These are phyloP conservation scores for Irpex lacteus DNA, from an alignment of 1,284 basidiomycete species.

Conservation along the genomic window DNA sequence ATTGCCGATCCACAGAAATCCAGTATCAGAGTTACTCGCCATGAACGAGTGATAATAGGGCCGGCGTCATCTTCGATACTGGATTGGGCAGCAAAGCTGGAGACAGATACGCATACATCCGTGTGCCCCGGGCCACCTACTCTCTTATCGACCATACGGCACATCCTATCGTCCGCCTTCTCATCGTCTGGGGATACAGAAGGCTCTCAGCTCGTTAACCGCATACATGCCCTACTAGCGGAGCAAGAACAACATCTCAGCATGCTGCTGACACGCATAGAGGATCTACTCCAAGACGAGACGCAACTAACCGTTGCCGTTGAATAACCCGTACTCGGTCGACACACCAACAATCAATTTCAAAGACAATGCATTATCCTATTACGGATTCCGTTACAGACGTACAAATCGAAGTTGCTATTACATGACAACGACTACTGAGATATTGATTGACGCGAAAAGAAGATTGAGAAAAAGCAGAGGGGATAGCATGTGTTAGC, in stretches of 20 bases:
- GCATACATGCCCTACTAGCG: background rate
- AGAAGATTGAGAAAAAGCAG: background rate
- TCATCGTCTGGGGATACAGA: background rate
- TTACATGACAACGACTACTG: constrained; percentile 17
- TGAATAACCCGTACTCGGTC: too few species aligned
- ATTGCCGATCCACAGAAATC: background rate
- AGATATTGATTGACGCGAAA: background rate
- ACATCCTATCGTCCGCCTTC: background rate
- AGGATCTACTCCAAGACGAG: background rate
- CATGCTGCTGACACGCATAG: background rate
- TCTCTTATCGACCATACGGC: background rate
- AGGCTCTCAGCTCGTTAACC: background rate
- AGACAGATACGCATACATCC: background rate
- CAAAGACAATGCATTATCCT: background rate
- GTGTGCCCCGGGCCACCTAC: too few species aligned
- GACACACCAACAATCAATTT: background rate
- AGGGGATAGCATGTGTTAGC: constrained; percentile 7
- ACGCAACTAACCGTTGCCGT: background rate
- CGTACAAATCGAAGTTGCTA: constrained; percentile 19
- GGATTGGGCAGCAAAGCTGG: background rate
- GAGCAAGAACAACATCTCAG: background rate
- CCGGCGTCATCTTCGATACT: background rate
- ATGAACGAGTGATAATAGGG: background rate
- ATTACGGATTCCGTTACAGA: constrained; percentile 14
- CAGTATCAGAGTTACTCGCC: background rate